phyloP scores from a whole-genome alignment of 305 asterid genomes.

The Fraxinus ornus region DNA sequence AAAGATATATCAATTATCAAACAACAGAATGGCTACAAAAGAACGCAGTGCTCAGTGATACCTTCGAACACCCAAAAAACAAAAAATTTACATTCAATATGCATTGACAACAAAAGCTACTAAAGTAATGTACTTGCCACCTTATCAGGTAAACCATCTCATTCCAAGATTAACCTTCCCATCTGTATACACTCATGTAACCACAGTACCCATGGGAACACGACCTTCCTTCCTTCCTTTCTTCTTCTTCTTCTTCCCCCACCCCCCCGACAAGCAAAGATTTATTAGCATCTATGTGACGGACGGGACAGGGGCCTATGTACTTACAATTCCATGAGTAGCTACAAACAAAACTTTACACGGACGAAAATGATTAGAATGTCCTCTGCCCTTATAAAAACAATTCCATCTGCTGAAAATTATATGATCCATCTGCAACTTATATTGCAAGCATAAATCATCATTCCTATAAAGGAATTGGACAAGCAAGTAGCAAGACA shows the following conservation, averaged over 20 bases:
- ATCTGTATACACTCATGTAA: not conserved
- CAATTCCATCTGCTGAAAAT: not conserved
- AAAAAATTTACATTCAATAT: not conserved
- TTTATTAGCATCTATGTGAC: not conserved
- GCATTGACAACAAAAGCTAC: not conserved
- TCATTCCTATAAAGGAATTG: not conserved
- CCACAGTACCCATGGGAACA: not conserved
- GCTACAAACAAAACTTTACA: not conserved
- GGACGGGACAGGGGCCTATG: not conserved
- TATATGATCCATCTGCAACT: not conserved
- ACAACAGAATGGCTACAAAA: conserved; percentile 17
- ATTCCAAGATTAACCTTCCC: not conserved
- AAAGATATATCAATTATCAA: conserved; percentile 18
- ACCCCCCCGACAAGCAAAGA: not conserved
- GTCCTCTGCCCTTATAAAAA: not conserved
- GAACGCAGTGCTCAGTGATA: not conserved
- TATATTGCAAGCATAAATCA: not conserved
- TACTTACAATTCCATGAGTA: not conserved
- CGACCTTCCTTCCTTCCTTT: not conserved
- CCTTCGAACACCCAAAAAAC: not conserved
- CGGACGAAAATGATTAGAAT: not conserved
- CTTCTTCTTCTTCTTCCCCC: not conserved
- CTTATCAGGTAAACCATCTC: conserved; percentile 4
- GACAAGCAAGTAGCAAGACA: not conserved
- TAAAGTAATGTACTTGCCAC: not conserved